Base-by-base conservation (phyloP, 2,329 filamentous ascomycete species). In the Aspergillus quadricinctus region DNA sequence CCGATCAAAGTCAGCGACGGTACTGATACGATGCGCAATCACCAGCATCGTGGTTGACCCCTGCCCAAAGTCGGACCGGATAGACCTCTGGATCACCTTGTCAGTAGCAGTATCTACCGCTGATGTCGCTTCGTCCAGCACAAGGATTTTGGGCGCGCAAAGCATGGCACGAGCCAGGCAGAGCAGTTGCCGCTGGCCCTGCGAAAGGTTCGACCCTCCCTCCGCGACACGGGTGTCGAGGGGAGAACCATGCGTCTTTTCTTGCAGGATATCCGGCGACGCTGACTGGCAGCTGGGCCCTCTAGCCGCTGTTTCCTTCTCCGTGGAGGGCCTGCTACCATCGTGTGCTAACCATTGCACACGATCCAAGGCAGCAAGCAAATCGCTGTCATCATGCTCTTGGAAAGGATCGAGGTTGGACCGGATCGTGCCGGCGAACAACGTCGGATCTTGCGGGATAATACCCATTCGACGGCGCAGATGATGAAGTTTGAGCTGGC, bases 391-490 rank as follows among this genome's bases (percentile, higher is more conserved):
- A 1, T 78, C 81, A 66, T 89, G 83, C 57, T 88, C 78, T 56
- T 87, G 78, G 63, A 91, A 92, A 0, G 89, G 86, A 67, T 93
- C 89, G 8, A 93, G 80, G 65, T 92, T 93, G 49, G 81, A 85
- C 49, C 88, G 81, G 29, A 93, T 77, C 0, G 89, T 91, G 37
- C 89, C 89, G 1, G 86, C 89, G 73, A 93, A 92, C 14, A 93
- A 79, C 2, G 92, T 88, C 0, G 89, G 89, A 61, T 93, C 89
- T 73, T 91, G 87, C 4, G 89, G 89, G 54, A 93, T 92, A 63
- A 92, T 92, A 50, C 88, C 87, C 2, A 93, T 73, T 0, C 88
- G 80, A n/a, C 83, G 86, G 37, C 89, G 82, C 14, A 92, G 76
- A 54, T 88, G 83, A 56, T 87, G 81, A 0, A 92, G 79, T 53